These are phyloP conservation scores for Pichia sporocuriosa DNA, from an alignment of 805 yeast genomes.

Conservation along the genomic window DNA sequence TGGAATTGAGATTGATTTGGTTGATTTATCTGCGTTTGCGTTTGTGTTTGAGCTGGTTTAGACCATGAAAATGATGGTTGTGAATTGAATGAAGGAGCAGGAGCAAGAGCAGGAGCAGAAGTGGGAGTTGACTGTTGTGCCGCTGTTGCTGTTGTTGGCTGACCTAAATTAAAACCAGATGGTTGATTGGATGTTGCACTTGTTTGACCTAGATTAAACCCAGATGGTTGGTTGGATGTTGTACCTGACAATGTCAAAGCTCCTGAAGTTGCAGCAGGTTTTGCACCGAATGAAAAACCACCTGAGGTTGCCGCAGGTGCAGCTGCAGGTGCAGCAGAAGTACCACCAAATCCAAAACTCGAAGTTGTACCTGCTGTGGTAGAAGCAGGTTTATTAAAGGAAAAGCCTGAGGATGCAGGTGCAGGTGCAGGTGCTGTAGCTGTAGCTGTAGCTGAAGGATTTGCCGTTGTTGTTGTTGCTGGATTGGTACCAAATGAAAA, in stretches of 20 bases:
- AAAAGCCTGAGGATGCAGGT: constrained; percentile 2
- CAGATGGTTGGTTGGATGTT: constrained; percentile 15
- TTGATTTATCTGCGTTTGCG: constrained; percentile 6
- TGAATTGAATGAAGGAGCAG: constrained; percentile 2
- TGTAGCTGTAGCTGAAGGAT: constrained; percentile 9
- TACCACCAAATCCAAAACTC: constrained; percentile 1
- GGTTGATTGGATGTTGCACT: constrained; percentile 5
- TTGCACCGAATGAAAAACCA: constrained; percentile 7
- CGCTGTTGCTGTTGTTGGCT: constrained; percentile 16
- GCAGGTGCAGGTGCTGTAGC: constrained; percentile 9
- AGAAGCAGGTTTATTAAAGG: not conserved
- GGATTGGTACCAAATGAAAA: constrained; percentile 11
- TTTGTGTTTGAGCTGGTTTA: not conserved
- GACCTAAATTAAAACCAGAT: constrained; percentile 13
- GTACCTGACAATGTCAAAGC: not conserved
- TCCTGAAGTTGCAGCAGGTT: constrained; percentile 11
- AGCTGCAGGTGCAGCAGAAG: constrained; percentile 10
- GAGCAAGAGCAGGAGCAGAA: not conserved
- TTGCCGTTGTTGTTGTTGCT: constrained; percentile 1
- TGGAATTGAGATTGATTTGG: not conserved
- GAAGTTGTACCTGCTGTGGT: not conserved
- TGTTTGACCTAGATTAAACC: constrained; percentile 4
- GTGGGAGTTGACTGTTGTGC: constrained; percentile 6
- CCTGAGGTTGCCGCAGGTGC: constrained; percentile 2
- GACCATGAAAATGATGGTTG: constrained; percentile 15